Base-by-base conservation (phyloP, 148 eudicot genomes). In the Gaultheria prostrata region DNA sequence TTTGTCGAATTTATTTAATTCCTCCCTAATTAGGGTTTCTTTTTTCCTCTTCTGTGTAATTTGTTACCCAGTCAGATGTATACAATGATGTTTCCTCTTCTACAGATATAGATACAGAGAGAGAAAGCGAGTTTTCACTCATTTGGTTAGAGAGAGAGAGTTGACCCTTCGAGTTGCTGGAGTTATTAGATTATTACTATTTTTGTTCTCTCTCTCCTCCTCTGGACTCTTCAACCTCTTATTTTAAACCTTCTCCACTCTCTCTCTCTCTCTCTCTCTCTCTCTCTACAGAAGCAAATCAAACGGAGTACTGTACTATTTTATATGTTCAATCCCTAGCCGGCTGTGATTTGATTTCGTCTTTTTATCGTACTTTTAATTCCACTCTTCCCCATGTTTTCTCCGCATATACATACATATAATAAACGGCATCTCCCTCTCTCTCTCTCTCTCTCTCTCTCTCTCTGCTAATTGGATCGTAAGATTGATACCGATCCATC, bases 91-190 rank as follows among this genome's bases (percentile, higher is more conserved):
- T 39, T 39, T 28, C 72, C 11, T 59, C 11, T 59, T 65, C 4
- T 67, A 1, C 6, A 5, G 30, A 71, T 21, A 33, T 54, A 53
- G 57, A n/a, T 83, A 46, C 30, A 39, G 61, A 39, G 24, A 74
- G 49, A 56, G 71, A 77, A 17, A 56, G 50, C 32, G 82, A 80
- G 14, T 24, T 78, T 72, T 79, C 39, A 67, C 35, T 67, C 70
- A 63, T 63, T 24, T 24, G 70, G 13, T 30, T 67, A 7, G 4
- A 21, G 57, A 72, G 39, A 54, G 32, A 80, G n/a, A 46, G 82
- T 84, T 84, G 86, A 84, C 84, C 76, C 67, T 32, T 24, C 49
- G 45, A 61, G 61, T 72, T 56, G 53, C 43, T 57, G 35, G 84
- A 75, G 65, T 39, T 39, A 39, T 79, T 79, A 70, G 70, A 48